Conservation (phyloP, 106 monocot genomes). For the Dioscorea zingiberensis region DNA sequence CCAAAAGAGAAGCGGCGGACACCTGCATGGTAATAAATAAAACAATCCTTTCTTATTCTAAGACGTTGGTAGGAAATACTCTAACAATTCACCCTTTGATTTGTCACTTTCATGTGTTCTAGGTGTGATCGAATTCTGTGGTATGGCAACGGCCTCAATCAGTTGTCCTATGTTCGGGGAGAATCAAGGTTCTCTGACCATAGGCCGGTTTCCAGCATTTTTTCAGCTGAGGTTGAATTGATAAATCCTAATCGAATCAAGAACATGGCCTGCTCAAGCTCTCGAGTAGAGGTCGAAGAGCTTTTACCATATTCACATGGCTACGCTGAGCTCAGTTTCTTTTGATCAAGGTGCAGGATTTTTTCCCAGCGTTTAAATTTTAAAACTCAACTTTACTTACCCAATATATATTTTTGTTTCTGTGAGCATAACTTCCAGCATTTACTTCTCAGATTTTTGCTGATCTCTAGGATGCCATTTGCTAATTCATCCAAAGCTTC, state of each 20-base stretch:
- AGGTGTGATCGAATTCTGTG: conserved; percentile 85
- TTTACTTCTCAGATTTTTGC: too few species aligned
- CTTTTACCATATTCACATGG: conserved; percentile 47
- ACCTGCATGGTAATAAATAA: conserved; percentile 53
- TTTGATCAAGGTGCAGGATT: conserved; percentile 10
- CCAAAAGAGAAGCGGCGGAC: conserved; percentile 54
- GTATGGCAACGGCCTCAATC: conserved; percentile 57
- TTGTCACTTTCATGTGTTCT: neutral
- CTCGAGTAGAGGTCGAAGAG: conserved; percentile 54
- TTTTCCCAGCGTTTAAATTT: too few species aligned
- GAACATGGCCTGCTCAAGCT: conserved; percentile 30
- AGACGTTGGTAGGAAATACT: too few species aligned
- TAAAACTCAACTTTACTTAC: too few species aligned
- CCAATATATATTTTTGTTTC: too few species aligned
- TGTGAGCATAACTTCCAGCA: too few species aligned
- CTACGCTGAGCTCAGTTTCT: conserved; percentile 44
- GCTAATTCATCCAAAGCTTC: too few species aligned
- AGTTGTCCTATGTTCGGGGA: conserved; percentile 53
- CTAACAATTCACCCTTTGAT: too few species aligned
- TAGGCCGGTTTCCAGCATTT: conserved; percentile 61
- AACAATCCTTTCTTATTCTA: too few species aligned
- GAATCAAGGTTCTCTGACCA: conserved; percentile 73
- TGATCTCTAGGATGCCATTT: too few species aligned
- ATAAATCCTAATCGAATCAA: conserved; percentile 26
- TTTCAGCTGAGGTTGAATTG: conserved; percentile 47